A percentile compares a stretch with the other conserved stretches of the same genome.
These are phyloP conservation scores for Termitomyces sp. DNA, from an alignment of 768 basidiomycete genomes.

Conservation along the genomic window DNA sequence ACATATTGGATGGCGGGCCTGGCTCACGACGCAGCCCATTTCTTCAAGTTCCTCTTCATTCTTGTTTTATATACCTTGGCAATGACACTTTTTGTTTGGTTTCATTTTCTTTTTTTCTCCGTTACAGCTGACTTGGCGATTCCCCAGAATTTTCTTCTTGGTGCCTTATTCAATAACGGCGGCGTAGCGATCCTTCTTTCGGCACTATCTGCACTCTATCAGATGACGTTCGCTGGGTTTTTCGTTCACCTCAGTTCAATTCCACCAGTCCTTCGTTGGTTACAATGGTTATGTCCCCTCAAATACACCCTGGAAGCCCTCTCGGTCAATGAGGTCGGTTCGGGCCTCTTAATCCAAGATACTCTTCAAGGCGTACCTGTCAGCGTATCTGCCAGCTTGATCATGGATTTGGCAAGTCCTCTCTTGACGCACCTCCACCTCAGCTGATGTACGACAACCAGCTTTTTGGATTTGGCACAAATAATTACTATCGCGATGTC, in stretches of 20 bases:
- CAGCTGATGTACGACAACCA: conserved; percentile 19
- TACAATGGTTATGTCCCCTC: conserved; percentile 85
- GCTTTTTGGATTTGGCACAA: conserved; percentile 82
- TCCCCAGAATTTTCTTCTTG: conserved; percentile 82
- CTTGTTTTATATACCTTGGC: conserved; percentile 78
- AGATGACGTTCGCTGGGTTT: conserved; percentile 89
- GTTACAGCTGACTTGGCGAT: neutral
- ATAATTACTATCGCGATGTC: conserved; percentile 87
- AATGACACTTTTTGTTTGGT: conserved; percentile 80
- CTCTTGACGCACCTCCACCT: neutral
- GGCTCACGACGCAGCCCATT: conserved; percentile 66
- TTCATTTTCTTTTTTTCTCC: neutral
- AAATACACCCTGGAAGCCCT: conserved; percentile 82
- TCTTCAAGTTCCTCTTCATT: conserved; percentile 94
- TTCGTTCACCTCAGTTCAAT: conserved; percentile 85
- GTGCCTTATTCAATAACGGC: conserved; percentile 75
- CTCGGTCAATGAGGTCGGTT: conserved; percentile 86
- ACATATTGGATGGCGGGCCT: conserved; percentile 98
- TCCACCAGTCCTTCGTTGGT: conserved; percentile 88
- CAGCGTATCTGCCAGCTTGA: conserved; percentile 70
- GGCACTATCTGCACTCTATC: conserved; percentile 67
- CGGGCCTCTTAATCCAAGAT: conserved; percentile 82
- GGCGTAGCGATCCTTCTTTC: conserved; percentile 90
- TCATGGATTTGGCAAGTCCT: conserved; percentile 72
- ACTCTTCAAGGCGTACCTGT: conserved; percentile 78